These are phyloP conservation scores for Ramicandelaber brevisporus DNA, from an alignment of 192 early-diverging fungal species.

Conservation along the genomic window DNA sequence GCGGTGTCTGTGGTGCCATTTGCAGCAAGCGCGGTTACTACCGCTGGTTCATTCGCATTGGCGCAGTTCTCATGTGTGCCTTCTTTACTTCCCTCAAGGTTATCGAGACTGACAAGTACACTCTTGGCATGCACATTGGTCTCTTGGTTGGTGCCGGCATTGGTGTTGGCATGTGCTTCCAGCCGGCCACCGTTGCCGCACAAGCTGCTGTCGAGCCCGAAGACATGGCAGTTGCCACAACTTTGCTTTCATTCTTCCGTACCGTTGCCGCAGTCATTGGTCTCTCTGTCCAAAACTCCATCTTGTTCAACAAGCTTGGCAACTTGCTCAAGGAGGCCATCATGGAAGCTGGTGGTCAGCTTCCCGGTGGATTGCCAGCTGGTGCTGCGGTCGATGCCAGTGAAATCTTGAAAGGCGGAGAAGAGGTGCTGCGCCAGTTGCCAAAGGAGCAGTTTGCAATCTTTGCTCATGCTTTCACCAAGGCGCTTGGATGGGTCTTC, in stretches of 20 bases:
- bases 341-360: constrained; percentile 20
- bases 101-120: no score
- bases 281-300: constrained; percentile 14
- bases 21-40: no score
- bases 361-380: no score
- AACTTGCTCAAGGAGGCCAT: constrained; percentile 15
- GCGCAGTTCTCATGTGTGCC: no score
- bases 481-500: constrained; percentile 20
- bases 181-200: constrained; percentile 42
- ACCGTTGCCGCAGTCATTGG: constrained; percentile 15
- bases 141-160: constrained; percentile 41
- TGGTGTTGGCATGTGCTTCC: constrained; percentile 49
- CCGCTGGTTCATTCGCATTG: no score
- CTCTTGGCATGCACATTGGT: constrained; percentile 23
- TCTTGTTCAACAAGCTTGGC: constrained; percentile 11
- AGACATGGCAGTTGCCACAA: constrained; percentile 48
- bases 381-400: no score
- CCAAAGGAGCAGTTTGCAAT: constrained; percentile 7
- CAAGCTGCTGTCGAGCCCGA: constrained; percentile 35
- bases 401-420: no score
- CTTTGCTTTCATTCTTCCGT: constrained; percentile 31
- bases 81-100: no score
- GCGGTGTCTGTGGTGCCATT: no score
- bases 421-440: no score
- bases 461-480: constrained; percentile 16